These are phyloP conservation scores for Picea abies DNA, from an alignment of 83 land plant genomes.

Conservation along the genomic window DNA sequence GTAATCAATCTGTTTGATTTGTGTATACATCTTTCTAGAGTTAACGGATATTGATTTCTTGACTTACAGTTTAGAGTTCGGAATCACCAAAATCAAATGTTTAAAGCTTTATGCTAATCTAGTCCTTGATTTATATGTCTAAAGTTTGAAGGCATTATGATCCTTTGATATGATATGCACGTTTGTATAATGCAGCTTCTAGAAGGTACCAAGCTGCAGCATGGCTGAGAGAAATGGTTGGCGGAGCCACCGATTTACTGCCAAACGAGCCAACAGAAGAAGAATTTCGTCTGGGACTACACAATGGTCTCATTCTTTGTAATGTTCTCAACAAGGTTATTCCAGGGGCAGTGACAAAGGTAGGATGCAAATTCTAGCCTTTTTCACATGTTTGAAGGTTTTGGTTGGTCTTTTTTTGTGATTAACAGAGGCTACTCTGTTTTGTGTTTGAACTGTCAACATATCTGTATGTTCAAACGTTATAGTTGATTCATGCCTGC, in stretches of 20 bases:
- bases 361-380: slow-evolving; percentile 9
- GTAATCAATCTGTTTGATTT: too few species aligned
- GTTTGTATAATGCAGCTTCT: slow-evolving; percentile 35
- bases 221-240: slow-evolving; percentile 63
- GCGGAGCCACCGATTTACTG: slow-evolving; percentile 28
- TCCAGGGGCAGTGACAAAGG: slow-evolving; percentile 62
- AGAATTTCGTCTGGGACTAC: slow-evolving; percentile 56
- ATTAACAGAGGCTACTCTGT: not conserved
- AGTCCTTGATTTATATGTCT: too few species aligned
- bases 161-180: not conserved
- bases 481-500: not conserved
- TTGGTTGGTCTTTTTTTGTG: not conserved
- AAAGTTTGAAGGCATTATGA: too few species aligned
- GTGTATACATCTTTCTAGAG: too few species aligned
- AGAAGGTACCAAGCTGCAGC: slow-evolving; percentile 56
- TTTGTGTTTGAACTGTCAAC: not conserved
- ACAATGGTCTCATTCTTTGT: slow-evolving; percentile 71
- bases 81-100: too few species aligned
- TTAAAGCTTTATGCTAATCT: too few species aligned
- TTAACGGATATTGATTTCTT: too few species aligned
- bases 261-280: slow-evolving; percentile 57
- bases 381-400: slow-evolving; percentile 1
- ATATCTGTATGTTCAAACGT: not conserved
- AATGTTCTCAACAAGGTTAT: slow-evolving; percentile 64
- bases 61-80: too few species aligned